A percentile compares a stretch with the other conserved stretches of the same genome.
Conservation (phyloP, 2,329 filamentous ascomycete species). For the Sarocladiaceae sp. region DNA sequence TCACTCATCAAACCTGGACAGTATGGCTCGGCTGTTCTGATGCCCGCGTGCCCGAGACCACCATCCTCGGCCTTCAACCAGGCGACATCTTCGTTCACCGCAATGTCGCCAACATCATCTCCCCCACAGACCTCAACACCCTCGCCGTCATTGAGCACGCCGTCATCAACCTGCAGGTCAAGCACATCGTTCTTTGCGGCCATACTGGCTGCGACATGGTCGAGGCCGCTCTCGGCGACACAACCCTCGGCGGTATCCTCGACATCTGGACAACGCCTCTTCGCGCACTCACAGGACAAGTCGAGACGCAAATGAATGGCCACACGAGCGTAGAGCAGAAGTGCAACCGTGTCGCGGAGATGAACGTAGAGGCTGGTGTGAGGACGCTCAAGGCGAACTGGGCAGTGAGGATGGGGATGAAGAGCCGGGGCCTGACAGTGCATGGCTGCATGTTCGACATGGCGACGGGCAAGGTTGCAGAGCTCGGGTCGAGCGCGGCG, state of each 20-base stretch:
- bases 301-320: background rate
- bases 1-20: slow-evolving; percentile 16
- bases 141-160: slow-evolving; percentile 54
- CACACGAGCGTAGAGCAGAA: slow-evolving; percentile 45
- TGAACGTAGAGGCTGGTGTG: slow-evolving; percentile 68
- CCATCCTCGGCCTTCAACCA: slow-evolving; percentile 68
- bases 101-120: slow-evolving; percentile 37
- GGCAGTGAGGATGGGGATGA: slow-evolving; percentile 62
- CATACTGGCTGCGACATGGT: slow-evolving; percentile 65
- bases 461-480: slow-evolving; percentile 38
- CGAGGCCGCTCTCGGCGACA: slow-evolving; percentile 46
- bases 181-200: slow-evolving; percentile 65
- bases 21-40: slow-evolving; percentile 87
- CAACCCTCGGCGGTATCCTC: slow-evolving; percentile 44
- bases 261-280: slow-evolving; percentile 51
- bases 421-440: slow-evolving; percentile 63
- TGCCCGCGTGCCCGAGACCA: slow-evolving; percentile 78
- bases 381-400: slow-evolving; percentile 62
- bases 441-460: slow-evolving; percentile 74
- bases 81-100: slow-evolving; percentile 86
- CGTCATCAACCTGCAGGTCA: slow-evolving; percentile 63
- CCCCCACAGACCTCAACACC: slow-evolving; percentile 7
- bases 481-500: slow-evolving; percentile 39
- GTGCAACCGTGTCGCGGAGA: slow-evolving; percentile 60
- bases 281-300: slow-evolving; percentile 31